A percentile compares a stretch with the other conserved stretches of the same genome.
These are phyloP conservation scores for Cymbopogon flexuosus DNA, from an alignment of 202 grass and related monocot genomes.

Conservation along the genomic window DNA sequence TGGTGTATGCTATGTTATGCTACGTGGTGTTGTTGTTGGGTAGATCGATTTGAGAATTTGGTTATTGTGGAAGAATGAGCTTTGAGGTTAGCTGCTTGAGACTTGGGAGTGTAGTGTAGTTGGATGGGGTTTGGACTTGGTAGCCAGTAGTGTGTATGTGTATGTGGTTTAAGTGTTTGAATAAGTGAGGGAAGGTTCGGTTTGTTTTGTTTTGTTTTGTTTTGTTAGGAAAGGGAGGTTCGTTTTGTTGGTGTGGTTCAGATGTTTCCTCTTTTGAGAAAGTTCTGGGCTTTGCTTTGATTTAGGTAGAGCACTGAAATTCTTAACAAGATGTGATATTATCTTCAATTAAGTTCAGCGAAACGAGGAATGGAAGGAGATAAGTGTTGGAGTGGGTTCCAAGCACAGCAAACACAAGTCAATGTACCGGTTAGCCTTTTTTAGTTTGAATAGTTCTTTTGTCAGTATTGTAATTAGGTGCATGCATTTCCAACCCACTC, in stretches of 20 bases:
- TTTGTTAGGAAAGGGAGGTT: background rate
- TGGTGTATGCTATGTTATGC: background rate
- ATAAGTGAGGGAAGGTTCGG: background rate
- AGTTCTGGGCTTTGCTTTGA: too few species aligned
- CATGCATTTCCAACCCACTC: constrained; percentile 16
- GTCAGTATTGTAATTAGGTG: constrained; percentile 23
- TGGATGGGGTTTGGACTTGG: constrained; percentile 7
- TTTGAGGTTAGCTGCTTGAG: background rate
- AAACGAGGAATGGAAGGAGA: background rate
- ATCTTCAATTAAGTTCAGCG: background rate
- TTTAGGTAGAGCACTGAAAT: too few species aligned
- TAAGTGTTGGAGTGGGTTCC: constrained; percentile 26
- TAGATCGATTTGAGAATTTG: constrained; percentile 9
- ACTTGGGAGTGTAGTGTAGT: background rate
- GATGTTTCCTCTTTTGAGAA: background rate
- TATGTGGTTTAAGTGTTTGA: constrained; percentile 12
- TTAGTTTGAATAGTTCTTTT: constrained; percentile 4
- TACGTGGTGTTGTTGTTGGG: background rate
- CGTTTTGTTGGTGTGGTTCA: background rate
- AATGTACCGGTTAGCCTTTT: background rate
- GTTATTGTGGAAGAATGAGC: background rate
- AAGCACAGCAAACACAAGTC: constrained; percentile 30
- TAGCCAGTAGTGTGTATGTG: background rate
- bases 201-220: too few species aligned
- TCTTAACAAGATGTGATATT: too few species aligned